Evolutionary conservation across 441 rosid genomes (phyloP).

Genomic region (Raphanus hybrid): DNA sequence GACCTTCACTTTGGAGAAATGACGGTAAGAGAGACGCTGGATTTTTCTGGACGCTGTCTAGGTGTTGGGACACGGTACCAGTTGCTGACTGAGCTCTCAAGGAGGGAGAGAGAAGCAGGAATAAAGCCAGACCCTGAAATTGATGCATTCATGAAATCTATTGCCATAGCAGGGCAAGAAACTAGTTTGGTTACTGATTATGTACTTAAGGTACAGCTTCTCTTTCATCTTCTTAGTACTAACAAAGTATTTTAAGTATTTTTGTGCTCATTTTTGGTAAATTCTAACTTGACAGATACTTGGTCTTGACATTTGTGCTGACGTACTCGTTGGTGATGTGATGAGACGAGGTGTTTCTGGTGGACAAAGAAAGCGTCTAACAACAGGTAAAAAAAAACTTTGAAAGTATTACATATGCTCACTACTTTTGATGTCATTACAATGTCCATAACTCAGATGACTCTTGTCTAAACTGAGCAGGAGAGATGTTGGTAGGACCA

Average conservation of each 20-base stretch:
- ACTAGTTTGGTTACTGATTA: constrained; percentile 92
- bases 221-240: background rate
- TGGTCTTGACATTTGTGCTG: constrained; percentile 87
- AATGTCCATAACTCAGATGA: constrained; percentile 12
- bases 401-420: background rate
- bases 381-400: constrained; percentile 58
- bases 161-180: constrained; percentile 77
- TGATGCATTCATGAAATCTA: constrained; percentile 96
- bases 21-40: constrained; percentile 92
- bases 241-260: background rate
- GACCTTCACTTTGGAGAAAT: constrained; percentile 94
- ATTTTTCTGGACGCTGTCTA: constrained; percentile 88
- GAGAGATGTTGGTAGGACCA: constrained; percentile 95
- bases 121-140: constrained; percentile 87
- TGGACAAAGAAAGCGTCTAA: constrained; percentile 90
- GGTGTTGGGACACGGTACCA: constrained; percentile 91
- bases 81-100: constrained; percentile 66
- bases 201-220: constrained; percentile 65
- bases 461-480: constrained; percentile 47
- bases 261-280: constrained; percentile 3
- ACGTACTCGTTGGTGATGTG: constrained; percentile 76
- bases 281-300: constrained; percentile 61
- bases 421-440: constrained; percentile 15
- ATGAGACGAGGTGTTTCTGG: constrained; percentile 96
- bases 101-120: constrained; percentile 81